phyloP scores from a whole-genome alignment of 176 grass and related monocot genomes.

The Cenchrus purpureus region DNA sequence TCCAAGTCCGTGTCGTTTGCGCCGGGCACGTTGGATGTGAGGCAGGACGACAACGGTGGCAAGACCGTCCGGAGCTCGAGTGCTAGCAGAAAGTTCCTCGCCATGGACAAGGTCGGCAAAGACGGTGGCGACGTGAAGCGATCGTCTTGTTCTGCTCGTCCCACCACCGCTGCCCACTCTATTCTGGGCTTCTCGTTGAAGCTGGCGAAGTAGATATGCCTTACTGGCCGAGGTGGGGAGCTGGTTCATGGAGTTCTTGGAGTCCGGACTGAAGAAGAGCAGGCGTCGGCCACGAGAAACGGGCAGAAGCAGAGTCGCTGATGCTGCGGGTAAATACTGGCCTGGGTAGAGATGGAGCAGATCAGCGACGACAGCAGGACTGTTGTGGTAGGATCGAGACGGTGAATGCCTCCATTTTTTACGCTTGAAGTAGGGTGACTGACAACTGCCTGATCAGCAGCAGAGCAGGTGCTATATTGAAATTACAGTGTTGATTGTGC shows the following conservation, averaged over 20 bases:
- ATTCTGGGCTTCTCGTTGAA: constrained; percentile 58
- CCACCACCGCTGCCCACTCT: not conserved
- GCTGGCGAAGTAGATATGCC: constrained; percentile 62
- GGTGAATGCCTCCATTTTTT: not conserved
- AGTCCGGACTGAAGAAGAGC: constrained; percentile 61
- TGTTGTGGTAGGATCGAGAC: not conserved
- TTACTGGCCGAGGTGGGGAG: constrained; percentile 52
- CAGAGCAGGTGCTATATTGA: not conserved
- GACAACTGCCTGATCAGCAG: not conserved
- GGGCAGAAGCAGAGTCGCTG: constrained; percentile 57
- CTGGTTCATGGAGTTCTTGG: constrained; percentile 95
- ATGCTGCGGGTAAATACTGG: constrained; percentile 66
- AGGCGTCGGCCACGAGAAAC: constrained; percentile 33
- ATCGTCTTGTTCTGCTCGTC: constrained; percentile 14
- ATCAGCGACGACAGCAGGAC: constrained; percentile 19
- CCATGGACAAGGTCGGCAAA: constrained; percentile 34
- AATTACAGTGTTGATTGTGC: not conserved
- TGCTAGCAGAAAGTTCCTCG: constrained; percentile 46
- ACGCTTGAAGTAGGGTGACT: not conserved
- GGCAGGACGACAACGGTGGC: constrained; percentile 30
- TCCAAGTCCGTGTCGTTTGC: constrained; percentile 72
- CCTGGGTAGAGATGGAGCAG: constrained; percentile 96
- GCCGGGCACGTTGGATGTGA: constrained; percentile 29
- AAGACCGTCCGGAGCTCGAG: constrained; percentile 42
- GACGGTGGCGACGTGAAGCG: constrained; percentile 33